Evolutionary conservation across 768 basidiomycete species (phyloP).

Genomic region (Daedalea quercina): DNA sequence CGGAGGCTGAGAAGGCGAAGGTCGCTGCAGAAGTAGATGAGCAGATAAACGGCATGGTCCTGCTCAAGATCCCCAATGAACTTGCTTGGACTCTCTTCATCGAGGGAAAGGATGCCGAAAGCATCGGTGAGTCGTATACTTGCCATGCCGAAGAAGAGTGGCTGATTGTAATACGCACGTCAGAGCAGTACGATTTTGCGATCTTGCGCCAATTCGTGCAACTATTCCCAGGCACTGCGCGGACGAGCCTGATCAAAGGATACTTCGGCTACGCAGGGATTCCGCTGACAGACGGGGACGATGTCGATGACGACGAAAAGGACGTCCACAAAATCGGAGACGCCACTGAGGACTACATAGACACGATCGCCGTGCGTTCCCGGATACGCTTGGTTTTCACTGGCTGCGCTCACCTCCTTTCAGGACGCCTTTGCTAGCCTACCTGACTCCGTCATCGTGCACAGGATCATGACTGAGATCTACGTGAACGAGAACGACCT

Average conservation of each 20-base stretch:
- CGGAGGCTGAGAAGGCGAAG: conserved; percentile 33
- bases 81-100: conserved; percentile 76
- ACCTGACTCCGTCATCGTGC: conserved; percentile 56
- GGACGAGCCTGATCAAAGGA: conserved; percentile 53
- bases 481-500: conserved; percentile 70
- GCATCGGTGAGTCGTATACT: conserved; percentile 44
- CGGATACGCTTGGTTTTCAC: background rate
- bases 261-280: conserved; percentile 62
- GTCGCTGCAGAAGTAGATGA: conserved; percentile 62
- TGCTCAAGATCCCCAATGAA: conserved; percentile 73
- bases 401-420: conserved; percentile 6
- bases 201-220: conserved; percentile 53
- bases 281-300: conserved; percentile 37
- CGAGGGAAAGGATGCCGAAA: conserved; percentile 64
- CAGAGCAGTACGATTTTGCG: conserved; percentile 56
- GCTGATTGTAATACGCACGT: background rate
- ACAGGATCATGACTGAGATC: conserved; percentile 56
- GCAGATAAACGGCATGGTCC: conserved; percentile 66
- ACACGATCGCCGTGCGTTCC: conserved; percentile 53
- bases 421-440: conserved; percentile 51
- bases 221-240: conserved; percentile 54
- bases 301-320: conserved; percentile 19
- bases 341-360: conserved; percentile 37
- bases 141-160: background rate
- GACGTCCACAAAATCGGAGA: conserved; percentile 3